Conservation (phyloP, 2,329 filamentous ascomycete genomes). For the Dissoconium aciculare region DNA sequence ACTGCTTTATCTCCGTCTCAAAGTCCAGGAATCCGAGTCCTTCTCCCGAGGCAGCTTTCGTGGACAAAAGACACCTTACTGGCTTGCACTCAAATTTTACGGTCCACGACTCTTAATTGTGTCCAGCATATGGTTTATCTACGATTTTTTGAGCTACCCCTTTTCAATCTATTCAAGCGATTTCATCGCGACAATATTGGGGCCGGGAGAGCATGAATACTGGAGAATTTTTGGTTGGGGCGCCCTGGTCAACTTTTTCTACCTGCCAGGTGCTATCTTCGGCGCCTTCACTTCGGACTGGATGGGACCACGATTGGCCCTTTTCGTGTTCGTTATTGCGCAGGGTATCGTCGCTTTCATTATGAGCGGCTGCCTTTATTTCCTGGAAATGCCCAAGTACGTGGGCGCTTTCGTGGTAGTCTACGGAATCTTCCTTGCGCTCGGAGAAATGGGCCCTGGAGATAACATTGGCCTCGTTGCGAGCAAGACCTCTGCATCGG, state of each 20-base stretch:
- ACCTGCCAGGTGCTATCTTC: slow-evolving; percentile 65
- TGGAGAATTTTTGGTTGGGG: slow-evolving; percentile 80
- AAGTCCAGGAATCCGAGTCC: slow-evolving; percentile 64
- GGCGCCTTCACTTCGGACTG: slow-evolving; percentile 66
- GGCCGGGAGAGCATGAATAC: slow-evolving; percentile 42
- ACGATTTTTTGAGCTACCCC: slow-evolving; percentile 63
- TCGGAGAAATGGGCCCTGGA: slow-evolving; percentile 72
- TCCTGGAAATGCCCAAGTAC: slow-evolving; percentile 50
- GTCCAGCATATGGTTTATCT: slow-evolving; percentile 70
- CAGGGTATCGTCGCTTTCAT: slow-evolving; percentile 75
- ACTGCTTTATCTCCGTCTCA: slow-evolving; percentile 55
- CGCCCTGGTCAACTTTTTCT: slow-evolving; percentile 76
- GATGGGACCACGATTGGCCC: slow-evolving; percentile 61
- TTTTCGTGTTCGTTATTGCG: slow-evolving; percentile 53
- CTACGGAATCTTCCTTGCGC: slow-evolving; percentile 60
- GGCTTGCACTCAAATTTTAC: slow-evolving; percentile 49
- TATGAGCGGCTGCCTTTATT: slow-evolving; percentile 65
- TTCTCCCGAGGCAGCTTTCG: slow-evolving; percentile 58
- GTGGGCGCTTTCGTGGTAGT: slow-evolving; percentile 64
- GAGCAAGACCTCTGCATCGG: slow-evolving; percentile 75
- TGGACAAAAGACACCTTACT: slow-evolving; percentile 34
- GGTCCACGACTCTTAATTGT: slow-evolving; percentile 57
- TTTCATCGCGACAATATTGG: slow-evolving; percentile 55
- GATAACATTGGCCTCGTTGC: slow-evolving; percentile 84
- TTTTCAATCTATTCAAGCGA: slow-evolving; percentile 74